Conservation (phyloP, 768 basidiomycete genomes). For the Hypholoma sublateritium region DNA sequence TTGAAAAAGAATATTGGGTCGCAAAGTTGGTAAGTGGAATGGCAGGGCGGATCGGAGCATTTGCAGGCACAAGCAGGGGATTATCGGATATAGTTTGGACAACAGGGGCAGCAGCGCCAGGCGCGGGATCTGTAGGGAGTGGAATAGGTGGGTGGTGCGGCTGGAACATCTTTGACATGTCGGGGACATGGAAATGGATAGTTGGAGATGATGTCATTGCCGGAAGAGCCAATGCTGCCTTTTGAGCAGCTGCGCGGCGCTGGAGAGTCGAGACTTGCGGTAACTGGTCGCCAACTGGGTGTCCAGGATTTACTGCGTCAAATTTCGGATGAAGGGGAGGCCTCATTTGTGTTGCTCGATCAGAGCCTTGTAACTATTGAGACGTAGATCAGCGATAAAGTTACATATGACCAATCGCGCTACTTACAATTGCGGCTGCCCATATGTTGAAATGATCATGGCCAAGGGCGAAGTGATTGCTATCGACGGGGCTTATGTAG, state of each 20-base stretch:
- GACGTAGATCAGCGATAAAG: not conserved
- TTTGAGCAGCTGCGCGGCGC: not conserved
- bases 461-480: conserved; percentile 12
- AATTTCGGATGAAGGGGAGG: not conserved
- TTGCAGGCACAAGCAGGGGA: not conserved
- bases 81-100: not conserved
- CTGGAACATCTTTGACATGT: not conserved
- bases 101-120: not conserved
- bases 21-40: conserved; percentile 3
- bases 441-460: conserved; percentile 17
- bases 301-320: not conserved
- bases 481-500: not conserved
- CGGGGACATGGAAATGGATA: not conserved
- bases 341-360: not conserved
- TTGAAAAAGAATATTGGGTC: not conserved
- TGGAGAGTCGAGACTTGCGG: not conserved
- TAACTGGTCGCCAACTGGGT: not conserved
- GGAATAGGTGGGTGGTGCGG: not conserved
- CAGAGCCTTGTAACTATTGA: not conserved
- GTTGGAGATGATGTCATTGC: not conserved
- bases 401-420: not conserved
- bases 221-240: not conserved
- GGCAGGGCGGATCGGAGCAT: not conserved
- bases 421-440: conserved; percentile 15
- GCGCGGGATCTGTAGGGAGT: not conserved